A percentile compares a stretch with the other conserved stretches of the same genome.
phyloP scores from a whole-genome alignment of 1,284 basidiomycete genomes.

The Sporisorium iseilematis-ciliati region DNA sequence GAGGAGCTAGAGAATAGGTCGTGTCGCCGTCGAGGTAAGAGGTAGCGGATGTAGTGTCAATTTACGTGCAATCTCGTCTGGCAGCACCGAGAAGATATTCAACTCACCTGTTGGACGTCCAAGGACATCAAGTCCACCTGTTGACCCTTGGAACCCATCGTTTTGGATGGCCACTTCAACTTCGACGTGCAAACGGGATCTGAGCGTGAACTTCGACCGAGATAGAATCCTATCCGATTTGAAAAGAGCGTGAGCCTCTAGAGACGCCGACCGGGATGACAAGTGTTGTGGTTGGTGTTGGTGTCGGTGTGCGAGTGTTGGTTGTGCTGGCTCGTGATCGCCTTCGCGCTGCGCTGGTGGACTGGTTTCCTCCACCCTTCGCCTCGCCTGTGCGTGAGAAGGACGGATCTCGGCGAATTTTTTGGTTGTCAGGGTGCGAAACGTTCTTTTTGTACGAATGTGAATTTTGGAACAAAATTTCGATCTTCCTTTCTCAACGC shows the following conservation, averaged over 20 bases:
- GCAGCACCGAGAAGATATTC: not conserved
- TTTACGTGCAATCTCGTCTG: not conserved
- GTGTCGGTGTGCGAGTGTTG: conserved; percentile 6
- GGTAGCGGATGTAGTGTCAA: not conserved
- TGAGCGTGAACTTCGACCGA: too few species aligned
- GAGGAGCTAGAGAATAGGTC: conserved; percentile 42
- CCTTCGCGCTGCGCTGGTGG: not conserved
- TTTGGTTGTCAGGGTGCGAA: conserved; percentile 6
- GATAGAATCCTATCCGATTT: not conserved
- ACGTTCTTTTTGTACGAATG: conserved; percentile 6
- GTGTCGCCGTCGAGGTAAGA: not conserved
- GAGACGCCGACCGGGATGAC: too few species aligned
- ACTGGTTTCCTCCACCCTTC: not conserved
- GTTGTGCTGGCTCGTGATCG: conserved; percentile 1
- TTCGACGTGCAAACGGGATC: too few species aligned
- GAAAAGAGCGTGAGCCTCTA: too few species aligned
- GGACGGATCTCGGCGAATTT: conserved; percentile 17
- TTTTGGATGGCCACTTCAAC: not conserved
- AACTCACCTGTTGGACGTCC: conserved; percentile 55
- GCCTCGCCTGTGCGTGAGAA: not conserved
- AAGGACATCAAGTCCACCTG: conserved; percentile 59
- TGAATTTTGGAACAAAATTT: conserved; percentile 1
- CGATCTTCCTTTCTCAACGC: conserved; percentile 5
- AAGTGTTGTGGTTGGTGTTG: not conserved
- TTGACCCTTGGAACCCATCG: conserved; percentile 51